Percentiles rank a stretch among this genome's conserved stretches.
These are phyloP conservation scores for Podospora pseudopauciseta DNA, from an alignment of 495 filamentous ascomycete species.

Conservation along the genomic window DNA sequence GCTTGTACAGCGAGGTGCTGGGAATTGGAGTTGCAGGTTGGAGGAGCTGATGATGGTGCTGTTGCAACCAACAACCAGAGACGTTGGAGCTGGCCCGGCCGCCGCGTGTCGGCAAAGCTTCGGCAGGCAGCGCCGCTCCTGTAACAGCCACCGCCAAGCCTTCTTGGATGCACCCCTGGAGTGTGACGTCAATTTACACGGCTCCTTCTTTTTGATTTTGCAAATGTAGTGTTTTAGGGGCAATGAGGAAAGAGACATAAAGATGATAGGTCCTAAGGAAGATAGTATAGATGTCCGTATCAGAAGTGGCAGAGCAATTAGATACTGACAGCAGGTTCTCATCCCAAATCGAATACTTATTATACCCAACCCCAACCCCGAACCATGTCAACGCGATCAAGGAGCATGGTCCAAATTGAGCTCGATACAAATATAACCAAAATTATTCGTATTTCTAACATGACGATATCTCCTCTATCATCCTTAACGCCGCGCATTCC, in stretches of 20 bases:
- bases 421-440: neutral
- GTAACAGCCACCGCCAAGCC: constrained; percentile 1
- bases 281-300: too few relatives aligned
- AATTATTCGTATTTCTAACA: neutral
- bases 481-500: neutral
- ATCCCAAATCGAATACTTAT: too few relatives aligned
- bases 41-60: neutral
- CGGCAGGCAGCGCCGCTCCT: constrained; percentile 1
- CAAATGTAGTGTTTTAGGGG: too few relatives aligned
- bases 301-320: too few relatives aligned
- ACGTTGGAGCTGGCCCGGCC: constrained; percentile 9
- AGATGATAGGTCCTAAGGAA: too few relatives aligned
- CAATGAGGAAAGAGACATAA: neutral
- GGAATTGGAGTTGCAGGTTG: constrained; percentile 1
- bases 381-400: too few relatives aligned
- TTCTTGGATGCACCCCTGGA: neutral
- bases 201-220: neutral
- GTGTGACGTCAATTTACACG: constrained; percentile 1
- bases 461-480: neutral
- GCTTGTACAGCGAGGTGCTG: neutral
- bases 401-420: too few relatives aligned
- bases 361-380: too few relatives aligned
- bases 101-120: constrained; percentile 20
- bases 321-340: too few relatives aligned
- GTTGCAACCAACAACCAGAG: constrained; percentile 6